phyloP scores from a whole-genome alignment of 176 grass and related monocot species.

The Elymus sibiricus region DNA sequence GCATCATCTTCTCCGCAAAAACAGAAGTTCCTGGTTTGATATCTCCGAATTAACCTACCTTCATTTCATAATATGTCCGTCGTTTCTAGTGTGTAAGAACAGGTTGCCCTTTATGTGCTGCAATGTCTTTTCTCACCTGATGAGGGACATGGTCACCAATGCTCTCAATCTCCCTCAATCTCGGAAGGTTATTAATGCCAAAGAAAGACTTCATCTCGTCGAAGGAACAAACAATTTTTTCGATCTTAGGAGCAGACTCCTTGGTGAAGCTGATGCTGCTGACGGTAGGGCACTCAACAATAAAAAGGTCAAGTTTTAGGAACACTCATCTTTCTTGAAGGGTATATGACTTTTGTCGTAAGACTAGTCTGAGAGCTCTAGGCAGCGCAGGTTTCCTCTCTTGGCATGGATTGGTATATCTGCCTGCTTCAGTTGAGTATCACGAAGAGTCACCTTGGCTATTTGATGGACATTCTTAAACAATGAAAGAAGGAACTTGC shows the following conservation, averaged over 20 bases:
- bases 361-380: not conserved
- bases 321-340: not conserved
- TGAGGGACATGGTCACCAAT: not conserved
- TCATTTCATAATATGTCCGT: no score
- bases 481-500: no score
- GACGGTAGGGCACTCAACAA: not conserved
- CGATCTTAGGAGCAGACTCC: not conserved
- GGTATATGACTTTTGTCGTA: not conserved
- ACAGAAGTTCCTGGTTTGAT: no score
- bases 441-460: not conserved
- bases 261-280: not conserved
- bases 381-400: not conserved
- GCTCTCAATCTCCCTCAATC: not conserved
- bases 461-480: not conserved
- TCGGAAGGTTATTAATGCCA: not conserved
- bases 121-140: not conserved
- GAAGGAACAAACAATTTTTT: slow-evolving; percentile 2
- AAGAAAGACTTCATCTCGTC: not conserved
- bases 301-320: not conserved
- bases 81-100: not conserved
- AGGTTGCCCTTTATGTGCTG: not conserved
- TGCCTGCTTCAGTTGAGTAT: not conserved
- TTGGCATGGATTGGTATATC: not conserved
- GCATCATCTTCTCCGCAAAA: no score
- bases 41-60: no score